Conservation (phyloP, 306 rosid species). For the Vicia sativa region DNA sequence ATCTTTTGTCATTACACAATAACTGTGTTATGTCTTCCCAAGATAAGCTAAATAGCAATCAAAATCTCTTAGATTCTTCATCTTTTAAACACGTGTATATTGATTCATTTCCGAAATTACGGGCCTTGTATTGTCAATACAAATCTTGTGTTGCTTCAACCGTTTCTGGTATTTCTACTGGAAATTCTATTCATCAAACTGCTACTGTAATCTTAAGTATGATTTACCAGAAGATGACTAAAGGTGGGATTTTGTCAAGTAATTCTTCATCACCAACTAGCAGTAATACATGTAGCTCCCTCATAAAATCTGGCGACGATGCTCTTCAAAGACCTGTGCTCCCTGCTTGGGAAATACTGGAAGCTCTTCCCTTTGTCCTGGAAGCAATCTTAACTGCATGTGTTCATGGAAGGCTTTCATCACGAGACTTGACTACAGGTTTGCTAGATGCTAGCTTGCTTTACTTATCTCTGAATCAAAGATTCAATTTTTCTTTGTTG, state of each 20-base stretch:
- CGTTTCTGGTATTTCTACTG: constrained; percentile 62
- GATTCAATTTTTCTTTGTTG: constrained; percentile 31
- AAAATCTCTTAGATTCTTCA: constrained; percentile 43
- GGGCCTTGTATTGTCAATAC: constrained; percentile 74
- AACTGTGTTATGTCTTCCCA: constrained; percentile 41
- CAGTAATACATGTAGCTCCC: constrained; percentile 51
- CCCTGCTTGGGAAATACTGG: constrained; percentile 81
- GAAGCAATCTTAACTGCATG: constrained; percentile 79
- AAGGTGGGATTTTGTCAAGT: constrained; percentile 50
- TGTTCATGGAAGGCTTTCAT: constrained; percentile 77
- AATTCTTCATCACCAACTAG: constrained; percentile 52
- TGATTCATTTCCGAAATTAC: constrained; percentile 70
- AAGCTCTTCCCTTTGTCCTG: constrained; percentile 76
- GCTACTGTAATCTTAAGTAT: constrained; percentile 66
- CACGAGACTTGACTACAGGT: constrained; percentile 86
- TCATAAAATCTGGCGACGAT: constrained; percentile 57
- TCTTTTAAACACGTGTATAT: constrained; percentile 50
- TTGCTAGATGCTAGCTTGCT: constrained; percentile 39
- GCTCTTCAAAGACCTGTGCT: constrained; percentile 59
- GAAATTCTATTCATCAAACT: constrained; percentile 68
- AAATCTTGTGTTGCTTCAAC: constrained; percentile 68
- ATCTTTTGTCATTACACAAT: constrained; percentile 70
- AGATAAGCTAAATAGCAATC: constrained; percentile 47
- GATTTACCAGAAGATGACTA: constrained; percentile 68
- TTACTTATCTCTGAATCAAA: constrained; percentile 33